Evolutionary conservation across 2,329 filamentous ascomycete species (phyloP), one percentile per base, ranked within the genome.

Genomic region (Periconia macrospinosa): DNA sequence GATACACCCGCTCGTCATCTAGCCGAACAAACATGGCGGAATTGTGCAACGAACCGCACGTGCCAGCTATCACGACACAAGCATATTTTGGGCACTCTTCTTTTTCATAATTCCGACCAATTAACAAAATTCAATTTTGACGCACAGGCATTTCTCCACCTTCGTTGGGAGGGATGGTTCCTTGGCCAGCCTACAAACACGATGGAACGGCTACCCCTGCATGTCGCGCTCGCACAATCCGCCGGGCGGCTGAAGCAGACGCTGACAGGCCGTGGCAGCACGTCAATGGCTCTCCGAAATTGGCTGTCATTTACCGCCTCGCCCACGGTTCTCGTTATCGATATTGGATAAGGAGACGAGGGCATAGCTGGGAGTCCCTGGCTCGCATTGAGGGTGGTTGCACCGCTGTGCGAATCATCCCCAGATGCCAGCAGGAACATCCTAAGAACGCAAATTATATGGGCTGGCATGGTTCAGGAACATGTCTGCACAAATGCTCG

Each of bases 271-370:
- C 66, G 62, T 62, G 54, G 55, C 47, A 35, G 49, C 5, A 68
- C 65, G 61, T 72, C 70, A 72, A 59, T 73, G 66, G 71, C 42
- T 53, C 54, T 57, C 52, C 62, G 57, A 62, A 62, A 62, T 62
- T 67, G 64, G 61, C 57, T 33, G 56, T 66, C 64, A 69, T 70
- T 66, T 68, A 61, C 63, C 65, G 68, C 65, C 67, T 65, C 60
- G 47, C 57, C 47, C 49, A 52, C 50, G 23, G 37, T 42, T 41
- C 41, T 47, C 50, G 55, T 58, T 62, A 65, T 65, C 60, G 63
- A 61, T 58, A 54, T 67, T n/a, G n/a, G n/a, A n/a, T n/a, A n/a
- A n/a, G n/a, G n/a, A n/a, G n/a, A n/a, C n/a, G n/a, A n/a, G n/a
- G n/a, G n/a, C n/a, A 65, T 30, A 20, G 23, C 30, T 23, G 43